Evolutionary conservation across 495 filamentous ascomycete genomes (phyloP), one percentile per base, ranked within the genome.

Genomic region (Xanthoparmelia taractica): DNA sequence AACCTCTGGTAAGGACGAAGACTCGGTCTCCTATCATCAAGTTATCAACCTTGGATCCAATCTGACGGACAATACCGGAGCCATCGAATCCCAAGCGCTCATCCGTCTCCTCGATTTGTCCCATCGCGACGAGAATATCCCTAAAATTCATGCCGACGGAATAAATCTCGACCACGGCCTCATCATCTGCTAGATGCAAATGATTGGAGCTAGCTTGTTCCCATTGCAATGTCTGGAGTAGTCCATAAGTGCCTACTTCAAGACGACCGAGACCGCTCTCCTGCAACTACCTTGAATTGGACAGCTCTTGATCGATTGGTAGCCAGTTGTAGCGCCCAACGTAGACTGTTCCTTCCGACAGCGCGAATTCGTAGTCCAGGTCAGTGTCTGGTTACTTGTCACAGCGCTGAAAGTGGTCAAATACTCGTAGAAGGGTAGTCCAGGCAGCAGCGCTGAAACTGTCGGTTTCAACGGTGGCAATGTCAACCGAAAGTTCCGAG

Each of bases 21-120:
- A 82, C 79, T 12, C 72, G 68, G 65, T 75, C 73, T 0, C 81
- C 80, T 4, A 73, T 62, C 25, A 57, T 41, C 20, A 81, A 8
- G 10, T 71, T 57, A 2, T 59, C 65, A 17, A 78, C 77, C 18
- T 67, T 60, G 18, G 66, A 58, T 0, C 77, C 78, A 18, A 78
- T 66, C 5, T 73, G 68, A 1, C 70, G 69, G 29, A 80, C 65
- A 27, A 72, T 69, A 8, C 77, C 79, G 43, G 72, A 72, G 2
- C 73, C 73, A 63, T 82, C 77, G 34, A 72, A 63, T 0, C 80
- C 80, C 23, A 82, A 65, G 11, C 62, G 57, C 45, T 68, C 60
- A 56, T 77, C 71, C 18, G n/a, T 57, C 54, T 27, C 65, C 56
- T 63, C 59, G 0, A 78, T 63, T 25, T 77, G 69, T 0, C 75